A percentile compares a stretch with the other conserved stretches of the same genome.
Conservation (phyloP, 2,329 filamentous ascomycete genomes). For the Penicillium sp. region DNA sequence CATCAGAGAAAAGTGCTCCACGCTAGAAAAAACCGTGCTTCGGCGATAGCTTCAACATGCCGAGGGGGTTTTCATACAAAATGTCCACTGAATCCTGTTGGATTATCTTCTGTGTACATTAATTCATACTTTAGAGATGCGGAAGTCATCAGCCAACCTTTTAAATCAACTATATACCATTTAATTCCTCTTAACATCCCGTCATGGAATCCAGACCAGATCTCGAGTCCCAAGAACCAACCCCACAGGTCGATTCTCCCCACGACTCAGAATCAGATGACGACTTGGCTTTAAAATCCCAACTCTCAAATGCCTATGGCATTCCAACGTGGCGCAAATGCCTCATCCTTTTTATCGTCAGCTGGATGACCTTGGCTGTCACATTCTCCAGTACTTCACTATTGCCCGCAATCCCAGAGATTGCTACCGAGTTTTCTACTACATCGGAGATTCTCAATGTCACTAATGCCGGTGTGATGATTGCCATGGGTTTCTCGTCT, state of each 20-base stretch:
- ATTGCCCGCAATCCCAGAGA: constrained; percentile 41
- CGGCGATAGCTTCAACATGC: constrained; percentile 2
- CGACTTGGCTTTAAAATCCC: constrained; percentile 8
- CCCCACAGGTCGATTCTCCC: constrained; percentile 10
- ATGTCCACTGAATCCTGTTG: neutral
- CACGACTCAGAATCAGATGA: constrained; percentile 19
- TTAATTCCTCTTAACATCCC: neutral
- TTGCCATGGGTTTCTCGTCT: constrained; percentile 40
- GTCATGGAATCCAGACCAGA: constrained; percentile 14
- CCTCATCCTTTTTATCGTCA: constrained; percentile 42
- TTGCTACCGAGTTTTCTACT: constrained; percentile 39
- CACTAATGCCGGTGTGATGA: constrained; percentile 38
- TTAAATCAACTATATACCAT: neutral
- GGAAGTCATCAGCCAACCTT: neutral
- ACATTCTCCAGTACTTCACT: constrained; percentile 46
- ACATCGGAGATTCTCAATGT: constrained; percentile 36
- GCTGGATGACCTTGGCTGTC: constrained; percentile 43
- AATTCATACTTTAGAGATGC: neutral
- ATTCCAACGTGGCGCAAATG: constrained; percentile 41
- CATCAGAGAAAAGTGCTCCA: neutral
- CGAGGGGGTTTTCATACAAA: constrained; percentile 4
- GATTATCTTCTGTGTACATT: neutral
- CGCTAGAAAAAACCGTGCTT: neutral
- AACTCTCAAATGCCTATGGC: constrained; percentile 19
- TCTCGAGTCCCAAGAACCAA: constrained; percentile 18